A percentile compares a stretch with the other conserved stretches of the same genome.
Conservation (phyloP, 106 monocot genomes). For the Acorus gramineus region DNA sequence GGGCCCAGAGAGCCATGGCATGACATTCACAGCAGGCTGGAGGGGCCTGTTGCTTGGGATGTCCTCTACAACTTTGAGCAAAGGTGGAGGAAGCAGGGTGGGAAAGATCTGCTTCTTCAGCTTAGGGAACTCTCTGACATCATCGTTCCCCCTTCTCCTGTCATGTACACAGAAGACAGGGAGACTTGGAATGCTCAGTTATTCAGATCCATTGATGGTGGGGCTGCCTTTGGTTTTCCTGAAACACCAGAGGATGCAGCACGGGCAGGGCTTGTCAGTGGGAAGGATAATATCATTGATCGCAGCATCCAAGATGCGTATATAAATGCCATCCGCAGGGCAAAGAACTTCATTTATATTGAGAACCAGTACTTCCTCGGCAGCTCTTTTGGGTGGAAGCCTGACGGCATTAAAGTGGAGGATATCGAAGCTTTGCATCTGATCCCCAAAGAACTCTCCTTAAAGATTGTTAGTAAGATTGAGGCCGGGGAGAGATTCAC, state of each 20-base stretch:
- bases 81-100: constrained; percentile 43
- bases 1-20: constrained; percentile 50
- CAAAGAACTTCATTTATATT: constrained; percentile 42
- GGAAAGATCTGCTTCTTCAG: constrained; percentile 28
- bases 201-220: constrained; percentile 43
- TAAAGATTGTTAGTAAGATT: constrained; percentile 52
- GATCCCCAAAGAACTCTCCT: constrained; percentile 41
- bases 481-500: constrained; percentile 49
- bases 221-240: constrained; percentile 46
- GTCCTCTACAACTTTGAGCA: constrained; percentile 46
- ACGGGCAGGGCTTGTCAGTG: constrained; percentile 32
- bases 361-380: constrained; percentile 34
- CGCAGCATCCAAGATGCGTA: constrained; percentile 46
- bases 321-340: constrained; percentile 43
- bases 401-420: constrained; percentile 34
- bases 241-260: constrained; percentile 40
- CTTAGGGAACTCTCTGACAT: constrained; percentile 33
- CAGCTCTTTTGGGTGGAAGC: constrained; percentile 10
- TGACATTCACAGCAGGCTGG: constrained; percentile 34
- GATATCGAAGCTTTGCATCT: constrained; percentile 43
- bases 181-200: constrained; percentile 41
- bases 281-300: constrained; percentile 45
- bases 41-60: constrained; percentile 45
- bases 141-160: constrained; percentile 40
- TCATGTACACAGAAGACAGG: constrained; percentile 29